Conservation (phyloP, 192 early-diverging fungal species). For the Geranomyces michiganensis region DNA sequence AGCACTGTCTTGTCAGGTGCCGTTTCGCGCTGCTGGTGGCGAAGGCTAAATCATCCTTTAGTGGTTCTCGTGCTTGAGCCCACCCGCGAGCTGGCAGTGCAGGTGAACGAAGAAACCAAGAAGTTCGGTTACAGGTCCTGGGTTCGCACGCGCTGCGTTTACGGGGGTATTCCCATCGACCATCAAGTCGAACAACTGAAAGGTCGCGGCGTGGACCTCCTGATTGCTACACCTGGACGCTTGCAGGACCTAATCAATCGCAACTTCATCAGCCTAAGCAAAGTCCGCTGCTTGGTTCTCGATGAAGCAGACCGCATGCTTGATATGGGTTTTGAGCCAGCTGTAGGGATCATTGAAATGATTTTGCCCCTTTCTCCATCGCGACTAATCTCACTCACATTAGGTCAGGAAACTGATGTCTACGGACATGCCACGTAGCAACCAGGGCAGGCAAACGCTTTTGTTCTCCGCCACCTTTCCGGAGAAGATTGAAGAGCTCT, state of each 20-base stretch:
- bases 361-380: slow-evolving; percentile 76
- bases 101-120: slow-evolving; percentile 90
- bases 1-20: background rate
- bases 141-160: slow-evolving; percentile 68
- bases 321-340: slow-evolving; percentile 97
- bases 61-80: slow-evolving; percentile 91
- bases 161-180: slow-evolving; percentile 89
- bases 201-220: slow-evolving; percentile 85
- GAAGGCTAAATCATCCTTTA: slow-evolving; percentile 27
- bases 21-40: background rate
- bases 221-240: slow-evolving; percentile 92
- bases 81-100: slow-evolving; percentile 95
- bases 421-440: slow-evolving; percentile 21
- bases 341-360: slow-evolving; percentile 39
- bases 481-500: slow-evolving; percentile 69
- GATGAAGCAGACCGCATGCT: slow-evolving; percentile 99
- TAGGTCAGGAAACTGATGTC: slow-evolving; percentile 59
- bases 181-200: slow-evolving; percentile 86
- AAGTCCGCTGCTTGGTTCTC: slow-evolving; percentile 73
- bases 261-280: slow-evolving; percentile 64
- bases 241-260: slow-evolving; percentile 86
- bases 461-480: slow-evolving; percentile 98
- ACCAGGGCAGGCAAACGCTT: slow-evolving; percentile 81
- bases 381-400: slow-evolving; percentile 43
- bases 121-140: slow-evolving; percentile 73